These are phyloP conservation scores for Spencermartinsiella europaea DNA, from an alignment of 805 yeast species.

Conservation along the genomic window DNA sequence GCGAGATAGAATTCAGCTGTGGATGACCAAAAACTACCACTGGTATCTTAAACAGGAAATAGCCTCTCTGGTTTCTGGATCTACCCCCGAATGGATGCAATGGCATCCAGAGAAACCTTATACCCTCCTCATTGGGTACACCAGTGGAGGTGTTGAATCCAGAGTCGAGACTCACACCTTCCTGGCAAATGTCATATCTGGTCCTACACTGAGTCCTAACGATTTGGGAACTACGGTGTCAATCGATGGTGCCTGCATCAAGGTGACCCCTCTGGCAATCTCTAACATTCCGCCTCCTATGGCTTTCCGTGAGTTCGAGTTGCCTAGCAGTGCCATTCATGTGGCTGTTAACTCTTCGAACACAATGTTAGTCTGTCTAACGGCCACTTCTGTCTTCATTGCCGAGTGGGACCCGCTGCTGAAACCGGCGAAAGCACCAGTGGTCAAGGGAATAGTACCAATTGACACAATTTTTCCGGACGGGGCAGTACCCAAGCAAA, in stretches of 20 bases:
- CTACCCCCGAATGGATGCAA: slow-evolving; percentile 39
- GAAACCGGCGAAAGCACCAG: slow-evolving; percentile 13
- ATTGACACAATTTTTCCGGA: slow-evolving; percentile 5
- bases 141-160: slow-evolving; percentile 32
- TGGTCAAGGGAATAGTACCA: slow-evolving; percentile 8
- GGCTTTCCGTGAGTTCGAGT: slow-evolving; percentile 59
- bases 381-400: slow-evolving; percentile 42
- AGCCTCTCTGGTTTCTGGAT: slow-evolving; percentile 25
- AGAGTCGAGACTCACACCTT: slow-evolving; percentile 60
- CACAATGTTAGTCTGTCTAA: slow-evolving; percentile 51
- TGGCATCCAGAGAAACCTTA: slow-evolving; percentile 92
- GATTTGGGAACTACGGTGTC: slow-evolving; percentile 80
- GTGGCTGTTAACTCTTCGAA: slow-evolving; percentile 61
- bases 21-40: slow-evolving; percentile 90
- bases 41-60: slow-evolving; percentile 92
- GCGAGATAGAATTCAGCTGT: slow-evolving; percentile 62
- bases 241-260: slow-evolving; percentile 65
- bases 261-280: slow-evolving; percentile 72
- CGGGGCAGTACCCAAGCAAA: slow-evolving; percentile 42
- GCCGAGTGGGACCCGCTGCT: slow-evolving; percentile 35
- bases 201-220: slow-evolving; percentile 61
- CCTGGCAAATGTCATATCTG: slow-evolving; percentile 55
- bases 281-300: slow-evolving; percentile 97
- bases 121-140: slow-evolving; percentile 49
- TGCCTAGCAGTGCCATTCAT: slow-evolving; percentile 47